Evolutionary conservation across 2,329 filamentous ascomycete species (phyloP).

Genomic region (Neopestalotiopsis rosae): DNA sequence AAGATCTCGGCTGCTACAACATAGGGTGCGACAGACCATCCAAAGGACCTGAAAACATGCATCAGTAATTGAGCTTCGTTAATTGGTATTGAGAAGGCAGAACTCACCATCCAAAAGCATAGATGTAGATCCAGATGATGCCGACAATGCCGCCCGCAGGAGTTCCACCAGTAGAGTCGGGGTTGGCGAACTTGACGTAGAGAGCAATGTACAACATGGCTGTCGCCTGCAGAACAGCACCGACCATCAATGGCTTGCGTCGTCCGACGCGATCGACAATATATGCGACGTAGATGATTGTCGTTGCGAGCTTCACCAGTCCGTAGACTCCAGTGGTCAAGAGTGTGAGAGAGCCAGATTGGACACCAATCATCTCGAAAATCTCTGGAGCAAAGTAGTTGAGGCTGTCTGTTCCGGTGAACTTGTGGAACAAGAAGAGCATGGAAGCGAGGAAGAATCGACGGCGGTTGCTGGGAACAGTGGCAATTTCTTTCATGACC

Average conservation of each 20-base stretch:
- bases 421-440: conserved; percentile 47
- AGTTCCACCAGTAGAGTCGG: conserved; percentile 37
- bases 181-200: conserved; percentile 40
- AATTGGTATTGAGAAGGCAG: conserved; percentile 25
- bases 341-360: conserved; percentile 34
- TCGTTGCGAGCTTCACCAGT: conserved; percentile 38
- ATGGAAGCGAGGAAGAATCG: conserved; percentile 41
- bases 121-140: conserved; percentile 42
- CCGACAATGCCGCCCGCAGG: conserved; percentile 45
- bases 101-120: conserved; percentile 31
- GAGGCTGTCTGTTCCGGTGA: conserved; percentile 45
- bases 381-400: conserved; percentile 48
- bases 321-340: conserved; percentile 44
- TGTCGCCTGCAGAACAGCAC: conserved; percentile 35
- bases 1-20: conserved; percentile 40
- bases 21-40: conserved; percentile 32
- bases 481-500: conserved; percentile 39
- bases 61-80: conserved; percentile 11
- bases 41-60: conserved; percentile 25
- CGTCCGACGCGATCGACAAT: conserved; percentile 40
- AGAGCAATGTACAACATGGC: conserved; percentile 39
- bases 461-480: conserved; percentile 36
- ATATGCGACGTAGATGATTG: conserved; percentile 37
- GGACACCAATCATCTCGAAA: conserved; percentile 44
- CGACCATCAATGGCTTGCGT: conserved; percentile 35